Conservation (phyloP, 2,329 filamentous ascomycete genomes). For the Sordariomycetes sp. region DNA sequence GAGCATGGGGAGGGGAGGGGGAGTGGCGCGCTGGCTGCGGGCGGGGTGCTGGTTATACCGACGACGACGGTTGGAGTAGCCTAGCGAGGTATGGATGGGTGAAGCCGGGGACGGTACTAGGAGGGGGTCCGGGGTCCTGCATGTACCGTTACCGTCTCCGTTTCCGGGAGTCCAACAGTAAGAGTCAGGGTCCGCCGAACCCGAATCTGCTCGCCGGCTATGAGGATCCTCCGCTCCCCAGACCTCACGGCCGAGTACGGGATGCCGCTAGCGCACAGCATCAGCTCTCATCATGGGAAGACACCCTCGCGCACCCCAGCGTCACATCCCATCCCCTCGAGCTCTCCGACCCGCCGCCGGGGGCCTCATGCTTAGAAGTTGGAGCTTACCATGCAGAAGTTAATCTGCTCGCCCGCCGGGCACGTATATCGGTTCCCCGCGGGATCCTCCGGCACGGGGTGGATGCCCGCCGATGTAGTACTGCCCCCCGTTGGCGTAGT, state of each 20-base stretch:
- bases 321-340: neutral
- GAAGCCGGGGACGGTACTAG: neutral
- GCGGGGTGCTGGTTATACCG: conserved; percentile 21
- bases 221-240: conserved; percentile 21
- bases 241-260: conserved; percentile 21
- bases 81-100: conserved; percentile 8
- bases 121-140: conserved; percentile 2
- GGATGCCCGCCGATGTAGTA: conserved; percentile 23
- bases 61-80: conserved; percentile 22
- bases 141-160: conserved; percentile 18
- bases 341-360: neutral
- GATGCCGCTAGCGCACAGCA: conserved; percentile 14
- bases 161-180: conserved; percentile 17
- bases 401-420: conserved; percentile 18
- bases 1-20: neutral
- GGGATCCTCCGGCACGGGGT: conserved; percentile 19
- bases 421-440: conserved; percentile 19
- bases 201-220: conserved; percentile 19
- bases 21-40: conserved; percentile 15
- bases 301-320: neutral
- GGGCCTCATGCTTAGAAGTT: no score
- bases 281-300: neutral
- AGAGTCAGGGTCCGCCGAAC: conserved; percentile 21
- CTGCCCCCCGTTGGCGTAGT: conserved; percentile 22
- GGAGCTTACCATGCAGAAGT: conserved; percentile 21